A percentile compares a stretch with the other conserved stretches of the same genome.
Conservation (phyloP, 768 basidiomycete species). For the Lactarius deliciosus region DNA sequence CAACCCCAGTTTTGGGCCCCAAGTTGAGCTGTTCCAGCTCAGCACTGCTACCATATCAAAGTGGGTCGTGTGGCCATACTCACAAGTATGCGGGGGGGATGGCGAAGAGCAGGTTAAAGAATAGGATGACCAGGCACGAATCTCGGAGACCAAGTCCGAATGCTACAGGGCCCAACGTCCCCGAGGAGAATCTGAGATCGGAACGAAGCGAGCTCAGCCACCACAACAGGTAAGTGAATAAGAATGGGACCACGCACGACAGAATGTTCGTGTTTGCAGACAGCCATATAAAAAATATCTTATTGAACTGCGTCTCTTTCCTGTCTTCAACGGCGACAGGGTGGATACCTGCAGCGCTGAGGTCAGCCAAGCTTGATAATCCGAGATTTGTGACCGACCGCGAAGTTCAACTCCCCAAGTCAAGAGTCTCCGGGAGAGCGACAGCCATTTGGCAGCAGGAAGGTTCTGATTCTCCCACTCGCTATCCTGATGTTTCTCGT, state of each 20-base stretch:
- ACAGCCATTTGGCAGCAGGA: neutral
- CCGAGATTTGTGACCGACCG: conserved; percentile 29
- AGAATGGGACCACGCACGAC: conserved; percentile 34
- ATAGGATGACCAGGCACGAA: conserved; percentile 46
- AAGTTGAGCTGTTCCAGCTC: conserved; percentile 49
- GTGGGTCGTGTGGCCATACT: conserved; percentile 15
- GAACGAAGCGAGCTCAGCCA: neutral
- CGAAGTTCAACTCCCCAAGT: conserved; percentile 38
- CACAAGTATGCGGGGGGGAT: conserved; percentile 47
- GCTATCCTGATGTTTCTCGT: neutral
- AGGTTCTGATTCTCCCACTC: neutral
- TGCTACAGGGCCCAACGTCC: conserved; percentile 46
- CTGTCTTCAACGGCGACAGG: conserved; percentile 38
- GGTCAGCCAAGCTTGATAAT: no score
- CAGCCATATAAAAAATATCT: conserved; percentile 45
- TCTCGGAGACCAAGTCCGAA: conserved; percentile 47
- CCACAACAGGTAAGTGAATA: neutral
- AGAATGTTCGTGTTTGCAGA: conserved; percentile 44
- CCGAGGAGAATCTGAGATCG: conserved; percentile 44
- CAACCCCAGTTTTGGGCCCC: conserved; percentile 77
- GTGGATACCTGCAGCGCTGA: conserved; percentile 35
- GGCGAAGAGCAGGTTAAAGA: conserved; percentile 47
- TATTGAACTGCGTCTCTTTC: conserved; percentile 42
- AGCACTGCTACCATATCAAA: neutral
- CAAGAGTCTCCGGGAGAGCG: conserved; percentile 31